Conservation (phyloP, 805 yeast species). For the Starmera dryadoides region DNA sequence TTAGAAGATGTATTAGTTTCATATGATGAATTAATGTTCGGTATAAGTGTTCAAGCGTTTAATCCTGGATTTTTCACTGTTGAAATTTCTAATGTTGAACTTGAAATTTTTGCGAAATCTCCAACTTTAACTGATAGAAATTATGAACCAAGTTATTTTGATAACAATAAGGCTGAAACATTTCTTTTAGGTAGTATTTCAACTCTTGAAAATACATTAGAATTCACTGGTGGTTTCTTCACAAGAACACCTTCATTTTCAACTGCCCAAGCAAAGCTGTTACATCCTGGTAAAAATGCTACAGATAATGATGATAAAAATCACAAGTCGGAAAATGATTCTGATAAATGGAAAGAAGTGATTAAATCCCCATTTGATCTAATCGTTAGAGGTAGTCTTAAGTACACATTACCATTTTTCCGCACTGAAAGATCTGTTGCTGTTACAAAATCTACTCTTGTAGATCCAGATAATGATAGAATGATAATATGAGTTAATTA, state of each 20-base stretch:
- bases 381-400: slow-evolving; percentile 74
- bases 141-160: slow-evolving; percentile 5
- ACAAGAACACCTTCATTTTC: slow-evolving; percentile 51
- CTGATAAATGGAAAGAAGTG: slow-evolving; percentile 64
- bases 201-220: slow-evolving; percentile 63
- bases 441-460: slow-evolving; percentile 48
- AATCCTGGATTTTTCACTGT: slow-evolving; percentile 84
- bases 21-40: slow-evolving; percentile 79
- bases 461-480: slow-evolving; percentile 39
- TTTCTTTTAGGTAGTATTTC: slow-evolving; percentile 67
- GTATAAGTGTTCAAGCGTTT: slow-evolving; percentile 66
- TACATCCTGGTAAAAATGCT: slow-evolving; percentile 56
- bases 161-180: slow-evolving; percentile 36
- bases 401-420: slow-evolving; percentile 66
- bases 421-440: slow-evolving; percentile 47
- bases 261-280: slow-evolving; percentile 60
- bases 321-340: slow-evolving; percentile 23
- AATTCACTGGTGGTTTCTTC: slow-evolving; percentile 74
- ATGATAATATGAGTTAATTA: background rate
- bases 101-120: slow-evolving; percentile 81
- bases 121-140: slow-evolving; percentile 29
- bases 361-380: slow-evolving; percentile 79
- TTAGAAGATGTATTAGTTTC: slow-evolving; percentile 70
- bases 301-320: slow-evolving; percentile 18
- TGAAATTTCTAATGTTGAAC: slow-evolving; percentile 52